These are phyloP conservation scores for Cyclostephanos invisitatus DNA, from an alignment of 108 stramenopile species.

Conservation along the genomic window DNA sequence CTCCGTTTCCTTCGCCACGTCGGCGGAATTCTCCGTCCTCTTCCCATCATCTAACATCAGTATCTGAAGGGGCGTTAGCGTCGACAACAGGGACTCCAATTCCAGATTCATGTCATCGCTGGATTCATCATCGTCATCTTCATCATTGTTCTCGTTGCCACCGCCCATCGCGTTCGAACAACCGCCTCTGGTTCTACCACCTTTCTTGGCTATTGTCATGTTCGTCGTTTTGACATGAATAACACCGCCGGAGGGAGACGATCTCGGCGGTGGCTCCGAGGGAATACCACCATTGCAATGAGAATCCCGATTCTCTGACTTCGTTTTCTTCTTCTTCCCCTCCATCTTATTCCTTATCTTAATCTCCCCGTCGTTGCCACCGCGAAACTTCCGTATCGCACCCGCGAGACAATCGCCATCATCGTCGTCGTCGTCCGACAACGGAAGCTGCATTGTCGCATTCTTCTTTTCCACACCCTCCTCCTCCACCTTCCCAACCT, in stretches of 20 bases:
- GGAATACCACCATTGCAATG: neutral
- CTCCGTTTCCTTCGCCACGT: neutral
- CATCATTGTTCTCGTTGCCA: constrained; percentile 1
- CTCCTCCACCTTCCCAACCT: neutral
- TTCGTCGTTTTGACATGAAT: neutral
- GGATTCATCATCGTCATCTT: constrained; percentile 17
- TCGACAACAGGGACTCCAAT: constrained; percentile 14
- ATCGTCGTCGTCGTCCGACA: constrained; percentile 29
- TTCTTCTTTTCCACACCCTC: neutral
- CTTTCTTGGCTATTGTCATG: neutral
- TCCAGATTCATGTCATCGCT: constrained; percentile 18
- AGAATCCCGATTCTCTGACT: constrained; percentile 11
- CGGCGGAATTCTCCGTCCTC: neutral
- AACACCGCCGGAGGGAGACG: neutral
- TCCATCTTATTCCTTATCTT: neutral
- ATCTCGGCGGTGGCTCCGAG: neutral
- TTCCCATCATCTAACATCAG: constrained; percentile 12
- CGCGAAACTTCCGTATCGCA: neutral
- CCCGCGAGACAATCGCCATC: neutral
- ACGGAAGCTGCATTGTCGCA: constrained; percentile 13
- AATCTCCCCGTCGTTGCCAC: neutral
- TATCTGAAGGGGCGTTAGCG: constrained; percentile 30
- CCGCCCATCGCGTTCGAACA: neutral
- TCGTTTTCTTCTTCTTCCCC: neutral
- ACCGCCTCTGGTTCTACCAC: neutral